A percentile compares a stretch with the other conserved stretches of the same genome.
These are phyloP conservation scores for Alternaria postmessia DNA, from an alignment of 2,329 filamentous ascomycete genomes.

Conservation along the genomic window DNA sequence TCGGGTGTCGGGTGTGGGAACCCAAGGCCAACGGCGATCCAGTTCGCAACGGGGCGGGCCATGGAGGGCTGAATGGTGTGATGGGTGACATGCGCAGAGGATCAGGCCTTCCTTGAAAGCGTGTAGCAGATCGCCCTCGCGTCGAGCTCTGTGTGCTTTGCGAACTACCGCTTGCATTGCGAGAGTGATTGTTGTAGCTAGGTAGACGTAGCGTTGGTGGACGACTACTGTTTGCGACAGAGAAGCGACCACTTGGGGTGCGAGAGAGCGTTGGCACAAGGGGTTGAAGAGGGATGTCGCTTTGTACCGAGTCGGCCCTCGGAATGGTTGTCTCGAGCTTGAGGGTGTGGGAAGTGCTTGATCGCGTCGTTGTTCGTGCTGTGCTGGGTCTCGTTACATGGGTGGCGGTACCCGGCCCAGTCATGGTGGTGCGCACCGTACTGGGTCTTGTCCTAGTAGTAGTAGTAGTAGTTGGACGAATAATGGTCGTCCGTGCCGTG, in stretches of 20 bases:
- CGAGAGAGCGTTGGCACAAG: constrained; percentile 22
- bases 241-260: constrained; percentile 14
- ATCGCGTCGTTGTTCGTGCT: neutral
- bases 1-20: constrained; percentile 17
- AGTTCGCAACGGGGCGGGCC: constrained; percentile 22
- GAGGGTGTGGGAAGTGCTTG: neutral
- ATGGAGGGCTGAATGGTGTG: constrained; percentile 21
- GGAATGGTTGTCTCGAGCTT: neutral
- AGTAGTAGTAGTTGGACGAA: neutral
- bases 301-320: constrained; percentile 1
- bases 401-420: neutral
- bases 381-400: constrained; percentile 1
- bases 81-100: constrained; percentile 33
- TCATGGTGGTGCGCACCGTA: neutral
- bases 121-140: constrained; percentile 4
- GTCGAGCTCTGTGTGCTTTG: constrained; percentile 9
- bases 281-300: constrained; percentile 5
- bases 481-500: constrained; percentile 8
- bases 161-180: constrained; percentile 19
- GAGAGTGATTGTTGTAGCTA: constrained; percentile 20
- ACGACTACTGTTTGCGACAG: constrained; percentile 6
- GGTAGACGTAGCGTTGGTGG: constrained; percentile 2
- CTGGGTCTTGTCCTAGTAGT: neutral
- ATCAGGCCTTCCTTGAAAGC: constrained; percentile 22
- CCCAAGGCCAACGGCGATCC: constrained; percentile 18